These are phyloP conservation scores for Clathrus columnatus DNA, from an alignment of 768 basidiomycete species.

Conservation along the genomic window DNA sequence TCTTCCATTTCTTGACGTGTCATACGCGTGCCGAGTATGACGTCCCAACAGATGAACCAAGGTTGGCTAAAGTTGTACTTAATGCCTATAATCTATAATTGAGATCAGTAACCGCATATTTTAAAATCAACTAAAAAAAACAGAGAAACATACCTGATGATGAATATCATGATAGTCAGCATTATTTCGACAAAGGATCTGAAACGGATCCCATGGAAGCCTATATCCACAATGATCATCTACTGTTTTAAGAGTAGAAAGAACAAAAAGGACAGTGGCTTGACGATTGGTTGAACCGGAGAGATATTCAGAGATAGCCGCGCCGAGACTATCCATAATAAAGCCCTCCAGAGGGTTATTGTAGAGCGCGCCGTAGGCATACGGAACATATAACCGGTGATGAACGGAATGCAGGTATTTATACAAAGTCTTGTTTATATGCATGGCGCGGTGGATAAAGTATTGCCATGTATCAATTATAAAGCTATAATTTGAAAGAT, in stretches of 20 bases:
- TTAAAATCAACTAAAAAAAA: background rate
- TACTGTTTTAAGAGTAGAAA: conserved; percentile 87
- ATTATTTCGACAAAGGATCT: conserved; percentile 78
- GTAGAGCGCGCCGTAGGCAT: conserved; percentile 94
- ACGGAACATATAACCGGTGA: conserved; percentile 93
- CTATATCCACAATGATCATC: conserved; percentile 92
- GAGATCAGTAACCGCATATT: background rate
- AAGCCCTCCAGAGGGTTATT: conserved; percentile 97
- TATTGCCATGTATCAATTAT: conserved; percentile 98
- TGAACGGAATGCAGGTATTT: conserved; percentile 89
- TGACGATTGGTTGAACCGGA: conserved; percentile 72
- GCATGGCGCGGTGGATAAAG: conserved; percentile 88
- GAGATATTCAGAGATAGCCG: conserved; percentile 62
- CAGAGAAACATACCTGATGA: conserved; percentile 58
- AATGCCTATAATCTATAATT: conserved; percentile 53
- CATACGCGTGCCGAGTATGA: conserved; percentile 75
- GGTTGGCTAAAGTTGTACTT: conserved; percentile 95
- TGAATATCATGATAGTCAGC: conserved; percentile 98
- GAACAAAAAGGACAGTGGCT: conserved; percentile 69
- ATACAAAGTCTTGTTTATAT: conserved; percentile 84
- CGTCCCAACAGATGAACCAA: conserved; percentile 94
- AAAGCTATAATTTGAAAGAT: conserved; percentile 44
- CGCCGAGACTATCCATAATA: conserved; percentile 76
- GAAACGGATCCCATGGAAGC: conserved; percentile 87
- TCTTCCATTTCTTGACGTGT: conserved; percentile 36